A percentile compares a stretch with the other conserved stretches of the same genome.
Evolutionary conservation across 176 grass and related monocot genomes (phyloP).

Genomic region (Aegilops speltoides): DNA sequence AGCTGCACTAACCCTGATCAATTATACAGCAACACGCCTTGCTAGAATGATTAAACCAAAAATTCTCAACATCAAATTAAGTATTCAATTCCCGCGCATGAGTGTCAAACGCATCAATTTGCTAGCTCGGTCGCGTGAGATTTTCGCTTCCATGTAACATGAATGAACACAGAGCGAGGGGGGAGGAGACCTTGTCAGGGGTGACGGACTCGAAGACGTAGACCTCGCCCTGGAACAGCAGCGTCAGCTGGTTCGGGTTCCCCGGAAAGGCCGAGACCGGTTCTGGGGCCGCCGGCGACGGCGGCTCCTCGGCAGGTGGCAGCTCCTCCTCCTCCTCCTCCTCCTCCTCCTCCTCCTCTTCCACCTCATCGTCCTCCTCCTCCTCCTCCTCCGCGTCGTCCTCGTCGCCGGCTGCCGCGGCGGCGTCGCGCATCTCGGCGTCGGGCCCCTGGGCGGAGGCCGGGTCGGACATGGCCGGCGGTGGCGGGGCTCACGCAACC

Average conservation of each 20-base stretch:
- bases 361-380: conserved; percentile 24
- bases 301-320: conserved; percentile 1
- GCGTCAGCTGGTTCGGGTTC: conserved; percentile 77
- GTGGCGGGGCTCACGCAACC: conserved; percentile 46
- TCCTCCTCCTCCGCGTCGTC: conserved; percentile 26
- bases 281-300: conserved; percentile 22
- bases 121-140: background rate
- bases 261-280: conserved; percentile 46
- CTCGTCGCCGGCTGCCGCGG: background rate
- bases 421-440: conserved; percentile 39
- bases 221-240: conserved; percentile 95
- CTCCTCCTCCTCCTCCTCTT: conserved; percentile 16
- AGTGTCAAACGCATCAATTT: background rate
- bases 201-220: conserved; percentile 97
- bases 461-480: conserved; percentile 47
- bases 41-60: background rate
- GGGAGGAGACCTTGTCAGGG: conserved; percentile 57
- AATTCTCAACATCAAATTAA: background rate
- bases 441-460: conserved; percentile 30
- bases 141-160: conserved; percentile 13
- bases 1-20: background rate
- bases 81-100: background rate
- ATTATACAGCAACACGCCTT: background rate
- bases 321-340: conserved; percentile 13
- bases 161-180: background rate